These are phyloP conservation scores for Flaveria ramosissima DNA, from an alignment of 129 eudicot species.

Conservation along the genomic window DNA sequence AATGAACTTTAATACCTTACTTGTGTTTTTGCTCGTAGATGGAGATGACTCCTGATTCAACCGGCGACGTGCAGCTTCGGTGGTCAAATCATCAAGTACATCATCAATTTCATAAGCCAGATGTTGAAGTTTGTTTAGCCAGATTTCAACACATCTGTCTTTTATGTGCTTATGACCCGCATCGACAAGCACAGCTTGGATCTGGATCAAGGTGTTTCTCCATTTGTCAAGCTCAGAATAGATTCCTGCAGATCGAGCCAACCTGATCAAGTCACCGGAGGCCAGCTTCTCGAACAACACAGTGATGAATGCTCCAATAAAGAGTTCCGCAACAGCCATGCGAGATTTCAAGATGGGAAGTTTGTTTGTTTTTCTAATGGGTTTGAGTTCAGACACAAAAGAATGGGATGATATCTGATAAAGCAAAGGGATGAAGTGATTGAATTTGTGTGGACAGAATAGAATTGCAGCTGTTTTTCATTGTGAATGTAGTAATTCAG, in stretches of 20 bases:
- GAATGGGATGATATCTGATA: too few species aligned
- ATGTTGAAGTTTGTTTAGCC: background rate
- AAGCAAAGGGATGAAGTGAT: too few species aligned
- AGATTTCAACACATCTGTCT: background rate
- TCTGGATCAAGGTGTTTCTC: slow-evolving; percentile 22
- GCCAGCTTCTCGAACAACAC: slow-evolving; percentile 25
- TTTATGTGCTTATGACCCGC: background rate
- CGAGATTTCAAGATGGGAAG: too few species aligned
- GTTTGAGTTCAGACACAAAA: too few species aligned
- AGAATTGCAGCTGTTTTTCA: too few species aligned
- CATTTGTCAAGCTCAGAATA: slow-evolving; percentile 24
- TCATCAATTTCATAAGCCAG: slow-evolving; percentile 18
- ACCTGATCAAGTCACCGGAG: slow-evolving; percentile 30
- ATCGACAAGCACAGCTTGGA: slow-evolving; percentile 20
- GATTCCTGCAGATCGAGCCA: slow-evolving; percentile 37
- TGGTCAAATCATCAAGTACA: slow-evolving; percentile 1
- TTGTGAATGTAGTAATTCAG: too few species aligned
- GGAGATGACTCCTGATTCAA: background rate
- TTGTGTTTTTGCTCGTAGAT: background rate
- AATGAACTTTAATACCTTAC: background rate
- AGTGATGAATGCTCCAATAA: background rate
- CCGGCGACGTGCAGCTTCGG: background rate
- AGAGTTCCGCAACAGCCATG: slow-evolving; percentile 33
- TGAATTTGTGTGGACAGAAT: too few species aligned
- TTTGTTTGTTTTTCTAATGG: too few species aligned